These are phyloP conservation scores for Aureobasidium uvarum DNA, from an alignment of 2,329 filamentous ascomycete genomes.

Conservation along the genomic window DNA sequence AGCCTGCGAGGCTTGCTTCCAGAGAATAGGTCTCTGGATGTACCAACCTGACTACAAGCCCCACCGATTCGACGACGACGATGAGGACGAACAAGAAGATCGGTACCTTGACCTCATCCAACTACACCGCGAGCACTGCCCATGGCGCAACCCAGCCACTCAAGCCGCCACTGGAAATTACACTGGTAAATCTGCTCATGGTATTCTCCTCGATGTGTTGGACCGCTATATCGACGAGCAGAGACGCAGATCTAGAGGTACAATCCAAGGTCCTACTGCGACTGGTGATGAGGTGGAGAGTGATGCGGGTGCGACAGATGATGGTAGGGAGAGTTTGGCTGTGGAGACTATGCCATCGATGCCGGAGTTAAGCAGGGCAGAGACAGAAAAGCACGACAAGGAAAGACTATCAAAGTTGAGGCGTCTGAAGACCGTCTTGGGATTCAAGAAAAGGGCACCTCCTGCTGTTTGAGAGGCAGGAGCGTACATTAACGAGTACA, in stretches of 20 bases:
- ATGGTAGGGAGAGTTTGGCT: slow-evolving; percentile 18
- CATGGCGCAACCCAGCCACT: slow-evolving; percentile 38
- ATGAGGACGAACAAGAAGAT: slow-evolving; percentile 44
- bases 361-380: slow-evolving; percentile 31
- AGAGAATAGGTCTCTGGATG: slow-evolving; percentile 89
- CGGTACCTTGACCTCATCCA: slow-evolving; percentile 36
- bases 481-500: background rate
- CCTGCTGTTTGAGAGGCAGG: background rate
- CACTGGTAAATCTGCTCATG: slow-evolving; percentile 35
- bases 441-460: slow-evolving; percentile 32
- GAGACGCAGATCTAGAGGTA: slow-evolving; percentile 32
- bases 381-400: slow-evolving; percentile 37
- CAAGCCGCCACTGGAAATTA: slow-evolving; percentile 39
- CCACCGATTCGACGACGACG: slow-evolving; percentile 32
- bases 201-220: slow-evolving; percentile 37
- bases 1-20: slow-evolving; percentile 80
- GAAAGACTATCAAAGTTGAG: slow-evolving; percentile 38
- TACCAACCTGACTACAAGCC: slow-evolving; percentile 63
- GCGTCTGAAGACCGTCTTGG: slow-evolving; percentile 40
- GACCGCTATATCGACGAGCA: slow-evolving; percentile 37
- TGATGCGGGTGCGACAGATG: slow-evolving; percentile 27
- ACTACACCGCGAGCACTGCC: slow-evolving; percentile 42
- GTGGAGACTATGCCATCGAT: slow-evolving; percentile 1
- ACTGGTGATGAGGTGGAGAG: slow-evolving; percentile 10
- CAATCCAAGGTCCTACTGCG: slow-evolving; percentile 7